Conservation (phyloP, 495 filamentous ascomycete species). For the Penicillium goetzii region DNA sequence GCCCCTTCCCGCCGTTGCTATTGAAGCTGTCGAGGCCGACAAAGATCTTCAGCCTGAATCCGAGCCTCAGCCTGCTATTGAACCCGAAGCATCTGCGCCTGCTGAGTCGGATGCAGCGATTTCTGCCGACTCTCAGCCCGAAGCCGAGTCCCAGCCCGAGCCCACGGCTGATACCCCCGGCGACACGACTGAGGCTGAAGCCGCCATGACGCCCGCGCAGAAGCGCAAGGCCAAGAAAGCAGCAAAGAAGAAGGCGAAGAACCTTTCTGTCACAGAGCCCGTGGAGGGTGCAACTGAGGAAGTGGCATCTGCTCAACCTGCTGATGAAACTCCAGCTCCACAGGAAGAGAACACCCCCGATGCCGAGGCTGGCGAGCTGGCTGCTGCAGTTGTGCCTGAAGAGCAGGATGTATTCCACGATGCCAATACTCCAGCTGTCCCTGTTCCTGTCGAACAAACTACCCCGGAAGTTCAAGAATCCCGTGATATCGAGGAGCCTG, state of each 20-base stretch:
- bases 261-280: slow-evolving; percentile 17
- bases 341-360: slow-evolving; percentile 9
- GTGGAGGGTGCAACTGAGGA: not conserved
- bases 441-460: slow-evolving; percentile 8
- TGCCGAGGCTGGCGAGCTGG: not conserved
- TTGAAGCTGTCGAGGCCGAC: slow-evolving; percentile 7
- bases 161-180: too few relatives aligned
- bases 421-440: not conserved
- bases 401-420: slow-evolving; percentile 15
- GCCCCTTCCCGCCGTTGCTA: slow-evolving; percentile 1
- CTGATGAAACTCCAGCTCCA: not conserved
- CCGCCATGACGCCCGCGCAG: slow-evolving; percentile 12
- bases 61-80: slow-evolving; percentile 5
- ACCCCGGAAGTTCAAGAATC: slow-evolving; percentile 10
- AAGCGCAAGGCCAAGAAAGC: slow-evolving; percentile 36
- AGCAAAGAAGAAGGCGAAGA: slow-evolving; percentile 41
- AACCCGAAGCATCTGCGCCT: slow-evolving; percentile 4
- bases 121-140: slow-evolving; percentile 10
- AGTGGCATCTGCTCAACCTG: not conserved
- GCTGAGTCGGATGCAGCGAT: slow-evolving; percentile 4
- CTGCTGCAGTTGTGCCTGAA: not conserved
- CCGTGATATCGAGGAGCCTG: slow-evolving; percentile 10
- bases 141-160: slow-evolving; percentile 16
- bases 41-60: not conserved
- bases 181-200: slow-evolving; percentile 14